Evolutionary conservation across 1,139 yeast species (phyloP).

Genomic region (Pneumocystis carinii): DNA sequence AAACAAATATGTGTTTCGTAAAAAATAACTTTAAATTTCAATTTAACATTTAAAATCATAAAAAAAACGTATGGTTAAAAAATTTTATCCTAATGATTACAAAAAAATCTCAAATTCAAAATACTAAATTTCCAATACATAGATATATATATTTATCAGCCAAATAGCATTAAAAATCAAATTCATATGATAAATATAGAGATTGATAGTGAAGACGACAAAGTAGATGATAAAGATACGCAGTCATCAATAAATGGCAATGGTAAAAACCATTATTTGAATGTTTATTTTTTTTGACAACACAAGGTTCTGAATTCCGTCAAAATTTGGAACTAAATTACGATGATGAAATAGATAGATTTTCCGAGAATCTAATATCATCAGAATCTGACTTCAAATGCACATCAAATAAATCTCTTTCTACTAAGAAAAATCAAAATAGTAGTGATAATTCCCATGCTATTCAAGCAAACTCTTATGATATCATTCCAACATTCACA

Average conservation of each 20-base stretch:
- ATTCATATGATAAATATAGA: constrained; percentile 14
- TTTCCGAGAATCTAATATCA: background rate
- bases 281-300: constrained; percentile 13
- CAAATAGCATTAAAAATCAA: background rate
- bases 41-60: background rate
- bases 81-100: background rate
- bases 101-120: background rate
- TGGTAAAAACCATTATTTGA: constrained; percentile 14
- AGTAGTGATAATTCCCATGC: background rate
- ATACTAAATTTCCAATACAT: background rate
- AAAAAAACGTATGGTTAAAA: background rate
- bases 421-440: background rate
- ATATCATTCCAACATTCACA: constrained; percentile 31
- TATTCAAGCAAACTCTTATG: constrained; percentile 19
- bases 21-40: background rate
- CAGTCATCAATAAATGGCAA: constrained; percentile 13
- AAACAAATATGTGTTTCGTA: too few species aligned
- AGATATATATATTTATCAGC: background rate
- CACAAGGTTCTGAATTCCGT: constrained; percentile 9
- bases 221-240: constrained; percentile 16
- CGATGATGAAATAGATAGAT: background rate
- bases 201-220: constrained; percentile 18
- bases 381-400: background rate
- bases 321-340: constrained; percentile 1
- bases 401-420: background rate